These are phyloP conservation scores for Tricholomella constricta DNA, from an alignment of 768 basidiomycete species.

Conservation along the genomic window DNA sequence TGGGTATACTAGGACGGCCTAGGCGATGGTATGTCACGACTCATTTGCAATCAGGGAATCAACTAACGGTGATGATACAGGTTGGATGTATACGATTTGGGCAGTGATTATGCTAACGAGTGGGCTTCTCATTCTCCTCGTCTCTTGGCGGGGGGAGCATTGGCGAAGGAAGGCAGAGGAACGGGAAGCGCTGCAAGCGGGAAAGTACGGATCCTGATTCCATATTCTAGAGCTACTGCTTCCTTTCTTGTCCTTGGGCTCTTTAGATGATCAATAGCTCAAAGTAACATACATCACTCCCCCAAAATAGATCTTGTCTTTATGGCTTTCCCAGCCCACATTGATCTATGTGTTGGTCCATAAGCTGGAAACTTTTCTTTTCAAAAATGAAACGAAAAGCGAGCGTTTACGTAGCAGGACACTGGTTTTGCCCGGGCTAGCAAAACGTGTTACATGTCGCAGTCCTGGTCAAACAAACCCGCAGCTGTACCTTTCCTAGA, in stretches of 20 bases:
- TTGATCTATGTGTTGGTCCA: no score
- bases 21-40: constrained; percentile 61
- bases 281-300: background rate
- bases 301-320: no score
- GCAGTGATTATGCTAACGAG: constrained; percentile 49
- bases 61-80: constrained; percentile 22
- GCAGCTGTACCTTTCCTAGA: no score
- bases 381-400: no score
- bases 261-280: background rate
- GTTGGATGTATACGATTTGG: constrained; percentile 72
- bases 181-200: constrained; percentile 32
- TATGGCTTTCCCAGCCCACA: no score
- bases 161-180: constrained; percentile 60
- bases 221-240: background rate
- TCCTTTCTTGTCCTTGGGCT: background rate
- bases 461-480: no score
- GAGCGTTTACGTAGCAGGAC: no score
- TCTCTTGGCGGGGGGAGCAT: constrained; percentile 54
- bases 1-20: constrained; percentile 48
- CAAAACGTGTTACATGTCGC: no score
- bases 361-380: no score
- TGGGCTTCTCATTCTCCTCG: constrained; percentile 59
- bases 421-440: no score
- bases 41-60: background rate
- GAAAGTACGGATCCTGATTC: background rate